Conservation (phyloP, 805 yeast species). For the Pichia nakasei region DNA sequence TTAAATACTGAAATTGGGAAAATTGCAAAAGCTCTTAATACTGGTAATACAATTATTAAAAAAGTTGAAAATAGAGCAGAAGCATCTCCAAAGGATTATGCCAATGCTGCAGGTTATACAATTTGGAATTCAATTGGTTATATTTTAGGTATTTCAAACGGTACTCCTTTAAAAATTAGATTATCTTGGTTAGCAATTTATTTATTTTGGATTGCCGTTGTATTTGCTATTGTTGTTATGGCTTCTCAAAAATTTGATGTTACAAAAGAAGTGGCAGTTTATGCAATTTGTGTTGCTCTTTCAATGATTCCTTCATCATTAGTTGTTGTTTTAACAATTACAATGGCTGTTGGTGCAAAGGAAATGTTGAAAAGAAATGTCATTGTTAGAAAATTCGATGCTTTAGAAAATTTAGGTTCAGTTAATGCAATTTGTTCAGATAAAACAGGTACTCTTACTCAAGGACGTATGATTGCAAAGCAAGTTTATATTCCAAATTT, state of each 20-base stretch:
- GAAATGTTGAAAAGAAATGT: slow-evolving; percentile 63
- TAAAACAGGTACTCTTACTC: slow-evolving; percentile 76
- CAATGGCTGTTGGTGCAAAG: slow-evolving; percentile 78
- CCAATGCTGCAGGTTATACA: slow-evolving; percentile 40
- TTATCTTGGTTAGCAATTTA: slow-evolving; percentile 69
- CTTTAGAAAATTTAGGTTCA: slow-evolving; percentile 72
- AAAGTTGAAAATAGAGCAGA: slow-evolving; percentile 35
- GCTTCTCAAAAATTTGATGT: slow-evolving; percentile 70
- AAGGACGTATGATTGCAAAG: slow-evolving; percentile 70
- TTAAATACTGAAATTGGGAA: slow-evolving; percentile 65
- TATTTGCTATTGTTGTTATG: slow-evolving; percentile 82
- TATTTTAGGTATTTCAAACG: slow-evolving; percentile 65
- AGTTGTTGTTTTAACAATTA: slow-evolving; percentile 74
- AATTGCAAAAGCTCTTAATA: slow-evolving; percentile 53
- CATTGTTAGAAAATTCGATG: slow-evolving; percentile 67
- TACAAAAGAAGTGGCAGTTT: slow-evolving; percentile 74
- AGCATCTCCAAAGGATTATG: slow-evolving; percentile 37
- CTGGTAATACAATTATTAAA: slow-evolving; percentile 31
- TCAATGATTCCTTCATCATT: slow-evolving; percentile 79
- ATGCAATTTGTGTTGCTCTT: slow-evolving; percentile 78
- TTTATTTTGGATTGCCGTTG: slow-evolving; percentile 68
- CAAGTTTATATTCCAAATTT: slow-evolving; percentile 58
- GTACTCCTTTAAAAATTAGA: slow-evolving; percentile 75
- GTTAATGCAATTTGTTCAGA: slow-evolving; percentile 76
- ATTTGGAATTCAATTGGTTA: slow-evolving; percentile 50